A percentile compares a stretch with the other conserved stretches of the same genome.
Conservation (phyloP, 2,329 filamentous ascomycete species). For the Talaromyces marneffei region DNA sequence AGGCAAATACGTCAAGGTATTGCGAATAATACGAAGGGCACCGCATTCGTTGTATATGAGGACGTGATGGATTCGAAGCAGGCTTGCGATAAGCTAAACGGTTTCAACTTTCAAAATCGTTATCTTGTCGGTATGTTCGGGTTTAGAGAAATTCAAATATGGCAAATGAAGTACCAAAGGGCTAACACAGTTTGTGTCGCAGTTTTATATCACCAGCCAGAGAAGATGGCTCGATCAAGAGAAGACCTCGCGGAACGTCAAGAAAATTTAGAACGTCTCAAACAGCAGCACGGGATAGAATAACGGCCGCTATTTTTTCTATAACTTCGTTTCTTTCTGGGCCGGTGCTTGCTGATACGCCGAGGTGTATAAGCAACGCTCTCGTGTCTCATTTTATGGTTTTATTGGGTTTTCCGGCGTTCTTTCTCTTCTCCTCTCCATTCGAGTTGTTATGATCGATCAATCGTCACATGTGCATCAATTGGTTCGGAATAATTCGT, state of each 20-base stretch:
- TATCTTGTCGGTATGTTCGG: constrained; percentile 83
- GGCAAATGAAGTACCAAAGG: not conserved
- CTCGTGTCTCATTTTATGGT: constrained; percentile 17
- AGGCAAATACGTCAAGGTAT: constrained; percentile 99
- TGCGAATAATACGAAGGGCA: constrained; percentile 94
- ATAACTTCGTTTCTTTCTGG: not conserved
- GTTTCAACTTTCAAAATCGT: constrained; percentile 99
- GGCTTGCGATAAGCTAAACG: constrained; percentile 98
- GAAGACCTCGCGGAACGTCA: constrained; percentile 90
- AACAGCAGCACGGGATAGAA: constrained; percentile 97
- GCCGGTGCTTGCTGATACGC: constrained; percentile 16
- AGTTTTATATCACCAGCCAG: constrained; percentile 70
- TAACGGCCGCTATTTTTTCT: constrained; percentile 49
- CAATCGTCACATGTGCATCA: not conserved
- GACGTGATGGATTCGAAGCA: constrained; percentile 98
- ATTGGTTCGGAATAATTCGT: not conserved
- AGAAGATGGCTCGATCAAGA: constrained; percentile 79
- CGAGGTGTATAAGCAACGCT: not conserved
- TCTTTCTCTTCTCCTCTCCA: constrained; percentile 19
- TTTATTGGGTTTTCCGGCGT: constrained; percentile 37
- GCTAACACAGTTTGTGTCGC: not conserved
- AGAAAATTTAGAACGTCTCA: constrained; percentile 96
- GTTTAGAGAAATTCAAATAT: too few relatives aligned
- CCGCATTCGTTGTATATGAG: constrained; percentile 98
- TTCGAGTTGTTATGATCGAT: constrained; percentile 9